These are phyloP conservation scores for Plantago elongata DNA, from an alignment of 257 asterid genomes.

Conservation along the genomic window DNA sequence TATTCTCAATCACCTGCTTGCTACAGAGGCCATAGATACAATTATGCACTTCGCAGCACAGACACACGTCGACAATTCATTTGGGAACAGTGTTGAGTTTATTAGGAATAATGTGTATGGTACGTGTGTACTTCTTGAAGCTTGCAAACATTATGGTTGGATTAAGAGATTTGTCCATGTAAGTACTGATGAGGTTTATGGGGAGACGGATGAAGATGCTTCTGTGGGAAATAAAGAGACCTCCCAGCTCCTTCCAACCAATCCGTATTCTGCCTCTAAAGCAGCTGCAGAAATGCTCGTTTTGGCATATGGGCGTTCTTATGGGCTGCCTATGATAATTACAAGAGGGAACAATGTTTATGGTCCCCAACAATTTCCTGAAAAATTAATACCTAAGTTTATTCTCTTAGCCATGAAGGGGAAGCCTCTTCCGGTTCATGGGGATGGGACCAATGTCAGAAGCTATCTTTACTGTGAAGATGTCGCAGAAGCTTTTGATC, in stretches of 20 bases:
- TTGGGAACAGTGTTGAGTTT: slow-evolving; percentile 71
- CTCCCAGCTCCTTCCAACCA: slow-evolving; percentile 61
- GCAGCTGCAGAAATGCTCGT: slow-evolving; percentile 83
- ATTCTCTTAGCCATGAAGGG: slow-evolving; percentile 67
- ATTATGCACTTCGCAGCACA: slow-evolving; percentile 78
- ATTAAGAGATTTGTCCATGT: slow-evolving; percentile 64
- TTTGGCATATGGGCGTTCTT: slow-evolving; percentile 67
- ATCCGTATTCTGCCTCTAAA: slow-evolving; percentile 65
- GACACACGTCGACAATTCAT: slow-evolving; percentile 68
- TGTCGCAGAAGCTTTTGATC: slow-evolving; percentile 71
- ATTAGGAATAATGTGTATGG: slow-evolving; percentile 72
- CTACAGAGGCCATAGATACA: slow-evolving; percentile 56
- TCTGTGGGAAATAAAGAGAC: slow-evolving; percentile 71
- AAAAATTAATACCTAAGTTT: slow-evolving; percentile 65
- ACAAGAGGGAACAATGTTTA: slow-evolving; percentile 70
- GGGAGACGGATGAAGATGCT: slow-evolving; percentile 70
- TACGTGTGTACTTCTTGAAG: slow-evolving; percentile 66
- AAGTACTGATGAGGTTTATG: slow-evolving; percentile 70
- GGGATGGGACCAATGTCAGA: slow-evolving; percentile 62
- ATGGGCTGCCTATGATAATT: slow-evolving; percentile 63
- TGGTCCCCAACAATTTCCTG: slow-evolving; percentile 73
- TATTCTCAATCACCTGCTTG: slow-evolving; percentile 61
- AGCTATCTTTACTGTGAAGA: slow-evolving; percentile 73
- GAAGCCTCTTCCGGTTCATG: slow-evolving; percentile 60
- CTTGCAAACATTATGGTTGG: slow-evolving; percentile 63